Conservation (phyloP, 768 basidiomycete genomes). For the Boletus bicolor region DNA sequence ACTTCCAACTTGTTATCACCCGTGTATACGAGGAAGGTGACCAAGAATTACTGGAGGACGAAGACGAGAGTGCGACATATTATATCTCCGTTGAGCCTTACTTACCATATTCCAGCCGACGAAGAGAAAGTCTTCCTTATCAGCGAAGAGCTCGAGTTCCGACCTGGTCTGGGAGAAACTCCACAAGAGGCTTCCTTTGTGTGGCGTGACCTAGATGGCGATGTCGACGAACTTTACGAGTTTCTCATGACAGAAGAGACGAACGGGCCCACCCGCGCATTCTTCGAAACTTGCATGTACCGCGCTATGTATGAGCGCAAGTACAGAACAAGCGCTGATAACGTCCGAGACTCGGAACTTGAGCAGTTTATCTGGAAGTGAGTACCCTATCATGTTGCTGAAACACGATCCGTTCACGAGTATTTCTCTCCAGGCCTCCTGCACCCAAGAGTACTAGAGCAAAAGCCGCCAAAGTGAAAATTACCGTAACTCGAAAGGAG, state of each 20-base stretch:
- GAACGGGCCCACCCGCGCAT: conserved; percentile 70
- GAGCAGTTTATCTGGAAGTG: conserved; percentile 82
- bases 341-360: conserved; percentile 61
- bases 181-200: conserved; percentile 79
- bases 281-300: conserved; percentile 94
- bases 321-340: conserved; percentile 69
- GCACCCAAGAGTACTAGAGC: conserved; percentile 18
- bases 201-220: conserved; percentile 91
- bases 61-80: conserved; percentile 72
- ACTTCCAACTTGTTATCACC: conserved; percentile 92
- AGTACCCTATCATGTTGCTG: conserved; percentile 30
- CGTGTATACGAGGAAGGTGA: conserved; percentile 97
- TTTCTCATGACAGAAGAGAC: conserved; percentile 82
- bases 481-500: conserved; percentile 4
- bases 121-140: conserved; percentile 93
- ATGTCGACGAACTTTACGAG: conserved; percentile 91
- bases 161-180: conserved; percentile 62
- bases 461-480: conserved; percentile 17
- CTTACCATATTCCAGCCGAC: conserved; percentile 56
- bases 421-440: conserved; percentile 19
- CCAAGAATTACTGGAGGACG: conserved; percentile 90
- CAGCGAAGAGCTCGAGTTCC: conserved; percentile 86
- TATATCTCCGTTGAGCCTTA: background rate
- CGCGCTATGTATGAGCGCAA: conserved; percentile 97
- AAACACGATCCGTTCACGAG: background rate